Conservation (phyloP, 2,329 filamentous ascomycete genomes). For the Intubia oerlemansii region DNA sequence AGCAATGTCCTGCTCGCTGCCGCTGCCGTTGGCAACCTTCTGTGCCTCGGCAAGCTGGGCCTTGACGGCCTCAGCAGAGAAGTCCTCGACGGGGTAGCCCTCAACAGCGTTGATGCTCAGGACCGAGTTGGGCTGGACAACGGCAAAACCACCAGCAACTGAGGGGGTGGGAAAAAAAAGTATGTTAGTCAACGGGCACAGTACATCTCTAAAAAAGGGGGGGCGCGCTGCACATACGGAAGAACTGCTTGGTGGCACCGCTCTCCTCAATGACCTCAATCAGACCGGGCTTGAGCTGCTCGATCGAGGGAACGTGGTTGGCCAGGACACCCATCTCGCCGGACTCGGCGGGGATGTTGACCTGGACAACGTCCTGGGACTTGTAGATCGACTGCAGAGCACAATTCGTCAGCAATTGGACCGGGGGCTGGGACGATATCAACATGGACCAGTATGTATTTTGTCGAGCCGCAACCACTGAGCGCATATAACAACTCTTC, state of each 20-base stretch:
- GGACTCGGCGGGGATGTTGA: slow-evolving; percentile 95
- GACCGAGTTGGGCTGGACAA: slow-evolving; percentile 83
- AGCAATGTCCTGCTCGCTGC: slow-evolving; percentile 91
- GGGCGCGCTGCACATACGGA: slow-evolving; percentile 38
- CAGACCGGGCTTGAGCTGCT: slow-evolving; percentile 93
- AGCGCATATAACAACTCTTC: no score
- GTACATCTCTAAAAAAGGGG: no score
- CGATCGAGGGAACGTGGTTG: slow-evolving; percentile 96
- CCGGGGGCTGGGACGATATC: neutral
- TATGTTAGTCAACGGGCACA: neutral
- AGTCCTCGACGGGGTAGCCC: slow-evolving; percentile 85
- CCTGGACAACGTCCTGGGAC: slow-evolving; percentile 61
- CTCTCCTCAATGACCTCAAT: slow-evolving; percentile 91
- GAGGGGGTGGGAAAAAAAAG: no score
- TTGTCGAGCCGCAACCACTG: no score
- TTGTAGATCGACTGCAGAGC: slow-evolving; percentile 45
- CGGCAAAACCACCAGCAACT: slow-evolving; percentile 95
- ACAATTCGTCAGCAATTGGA: neutral
- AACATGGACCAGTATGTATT: no score
- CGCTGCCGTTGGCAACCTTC: slow-evolving; percentile 76
- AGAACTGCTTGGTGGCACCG: slow-evolving; percentile 85
- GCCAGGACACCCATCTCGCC: slow-evolving; percentile 99
- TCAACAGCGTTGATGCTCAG: slow-evolving; percentile 98
- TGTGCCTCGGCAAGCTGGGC: slow-evolving; percentile 86
- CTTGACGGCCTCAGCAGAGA: slow-evolving; percentile 76